phyloP scores from a whole-genome alignment of 305 asterid genomes.

The Nicotiana rustica region DNA sequence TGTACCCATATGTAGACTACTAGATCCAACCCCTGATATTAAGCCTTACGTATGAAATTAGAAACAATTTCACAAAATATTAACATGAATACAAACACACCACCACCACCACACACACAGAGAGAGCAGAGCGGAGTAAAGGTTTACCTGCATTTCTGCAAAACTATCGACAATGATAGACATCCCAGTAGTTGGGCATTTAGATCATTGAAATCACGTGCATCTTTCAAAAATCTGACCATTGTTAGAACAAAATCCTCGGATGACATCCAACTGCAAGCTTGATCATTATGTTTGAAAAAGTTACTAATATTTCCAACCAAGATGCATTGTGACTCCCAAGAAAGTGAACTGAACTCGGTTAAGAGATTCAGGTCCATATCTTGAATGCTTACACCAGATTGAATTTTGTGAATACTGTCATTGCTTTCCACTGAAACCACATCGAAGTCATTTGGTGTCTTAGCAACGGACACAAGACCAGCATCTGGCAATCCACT shows the following conservation, averaged over 20 bases:
- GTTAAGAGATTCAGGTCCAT: slow-evolving; percentile 48
- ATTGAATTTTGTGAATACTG: slow-evolving; percentile 29
- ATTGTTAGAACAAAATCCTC: slow-evolving; percentile 51
- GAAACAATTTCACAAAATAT: slow-evolving; percentile 3
- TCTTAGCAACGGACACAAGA: slow-evolving; percentile 33
- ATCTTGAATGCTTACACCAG: slow-evolving; percentile 34
- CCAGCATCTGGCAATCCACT: slow-evolving; percentile 48
- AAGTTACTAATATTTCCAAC: slow-evolving; percentile 56
- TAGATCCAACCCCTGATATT: too few relatives aligned
- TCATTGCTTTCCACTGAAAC: slow-evolving; percentile 18
- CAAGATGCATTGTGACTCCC: slow-evolving; percentile 67
- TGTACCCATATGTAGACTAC: too few relatives aligned
- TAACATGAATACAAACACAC: not conserved
- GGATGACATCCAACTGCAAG: slow-evolving; percentile 45
- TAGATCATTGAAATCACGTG: slow-evolving; percentile 53
- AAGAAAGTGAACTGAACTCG: slow-evolving; percentile 61
- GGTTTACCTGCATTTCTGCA: slow-evolving; percentile 73
- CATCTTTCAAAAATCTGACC: slow-evolving; percentile 67
- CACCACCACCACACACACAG: too few relatives aligned
- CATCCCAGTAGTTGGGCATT: slow-evolving; percentile 79
- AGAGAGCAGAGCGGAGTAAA: not conserved
- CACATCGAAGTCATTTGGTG: not conserved
- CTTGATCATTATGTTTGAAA: slow-evolving; percentile 47
- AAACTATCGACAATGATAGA: slow-evolving; percentile 53
- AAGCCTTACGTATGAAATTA: not conserved